Conservation (phyloP, 2,329 filamentous ascomycete species). For the Teratosphaeria zuluensis region DNA sequence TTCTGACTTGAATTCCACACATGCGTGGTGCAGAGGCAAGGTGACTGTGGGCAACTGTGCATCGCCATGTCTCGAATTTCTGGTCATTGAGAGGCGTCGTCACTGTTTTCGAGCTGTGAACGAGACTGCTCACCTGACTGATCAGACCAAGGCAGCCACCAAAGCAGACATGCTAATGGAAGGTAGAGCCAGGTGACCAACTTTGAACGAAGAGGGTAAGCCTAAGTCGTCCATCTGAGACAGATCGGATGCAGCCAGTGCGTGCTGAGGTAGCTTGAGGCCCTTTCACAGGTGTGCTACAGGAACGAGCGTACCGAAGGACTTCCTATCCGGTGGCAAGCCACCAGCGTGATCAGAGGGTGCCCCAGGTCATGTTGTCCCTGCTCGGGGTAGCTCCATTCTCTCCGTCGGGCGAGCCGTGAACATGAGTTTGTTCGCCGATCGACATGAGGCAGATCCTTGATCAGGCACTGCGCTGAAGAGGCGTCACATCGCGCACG, state of each 20-base stretch:
- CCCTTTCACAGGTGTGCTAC: background rate
- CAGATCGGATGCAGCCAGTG: background rate
- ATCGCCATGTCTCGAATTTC: background rate
- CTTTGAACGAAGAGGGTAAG: constrained; percentile 44
- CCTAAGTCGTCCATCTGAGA: background rate
- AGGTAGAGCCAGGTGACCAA: constrained; percentile 44
- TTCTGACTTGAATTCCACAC: constrained; percentile 46
- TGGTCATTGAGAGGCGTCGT: background rate
- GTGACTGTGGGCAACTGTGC: constrained; percentile 28
- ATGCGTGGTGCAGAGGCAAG: constrained; percentile 39
- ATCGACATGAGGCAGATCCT: no score
- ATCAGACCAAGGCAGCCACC: constrained; percentile 37
- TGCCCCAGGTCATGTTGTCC: background rate
- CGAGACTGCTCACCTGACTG: background rate
- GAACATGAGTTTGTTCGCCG: no score
- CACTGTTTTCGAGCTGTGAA: constrained; percentile 22
- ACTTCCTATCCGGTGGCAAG: background rate
- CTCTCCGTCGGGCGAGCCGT: no score
- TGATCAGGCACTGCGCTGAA: no score
- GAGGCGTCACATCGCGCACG: no score
- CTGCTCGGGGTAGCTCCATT: no score
- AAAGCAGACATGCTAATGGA: constrained; percentile 44
- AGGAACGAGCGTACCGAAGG: background rate
- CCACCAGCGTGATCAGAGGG: background rate
- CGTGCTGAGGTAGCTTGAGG: background rate